These are phyloP conservation scores for Annulohypoxylon bovei DNA, from an alignment of 495 filamentous ascomycete genomes.

Conservation along the genomic window DNA sequence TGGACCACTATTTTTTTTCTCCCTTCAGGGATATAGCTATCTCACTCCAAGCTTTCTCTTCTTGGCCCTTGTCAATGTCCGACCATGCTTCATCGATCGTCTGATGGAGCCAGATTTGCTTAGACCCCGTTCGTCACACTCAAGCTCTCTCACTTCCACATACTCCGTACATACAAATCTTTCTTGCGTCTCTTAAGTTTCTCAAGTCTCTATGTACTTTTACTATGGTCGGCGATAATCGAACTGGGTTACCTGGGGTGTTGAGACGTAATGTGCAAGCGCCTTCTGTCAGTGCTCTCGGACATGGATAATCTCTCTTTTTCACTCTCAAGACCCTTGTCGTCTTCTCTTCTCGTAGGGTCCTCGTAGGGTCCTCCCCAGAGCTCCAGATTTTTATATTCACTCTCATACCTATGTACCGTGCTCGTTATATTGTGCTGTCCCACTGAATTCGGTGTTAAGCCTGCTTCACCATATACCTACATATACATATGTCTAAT, in stretches of 20 bases:
- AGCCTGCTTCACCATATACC: conserved; percentile 31
- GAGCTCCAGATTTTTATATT: conserved; percentile 38
- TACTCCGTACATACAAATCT: not conserved
- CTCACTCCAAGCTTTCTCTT: conserved; percentile 40
- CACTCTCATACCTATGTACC: conserved; percentile 18
- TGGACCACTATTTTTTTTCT: conserved; percentile 36
- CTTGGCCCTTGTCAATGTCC: conserved; percentile 41
- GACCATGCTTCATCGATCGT: conserved; percentile 47
- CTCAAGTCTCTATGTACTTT: conserved; percentile 8
- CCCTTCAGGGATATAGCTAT: conserved; percentile 40
- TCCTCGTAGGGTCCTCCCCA: conserved; percentile 12
- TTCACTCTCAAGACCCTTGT: conserved; percentile 25
- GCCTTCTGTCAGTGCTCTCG: conserved; percentile 36
- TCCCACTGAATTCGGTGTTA: conserved; percentile 30
- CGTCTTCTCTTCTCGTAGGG: conserved; percentile 23
- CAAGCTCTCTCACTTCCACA: not conserved
- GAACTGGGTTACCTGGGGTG: conserved; percentile 23
- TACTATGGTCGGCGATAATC: conserved; percentile 29
- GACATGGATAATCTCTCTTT: conserved; percentile 43
- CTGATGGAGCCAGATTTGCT: conserved; percentile 45
- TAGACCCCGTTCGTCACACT: conserved; percentile 44
- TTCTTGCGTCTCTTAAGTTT: not conserved
- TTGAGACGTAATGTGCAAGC: conserved; percentile 44
- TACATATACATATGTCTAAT: conserved; percentile 41
- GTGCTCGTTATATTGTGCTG: conserved; percentile 20